Evolutionary conservation across 495 filamentous ascomycete species (phyloP).

Genomic region (Staphylotrichum longicolle): DNA sequence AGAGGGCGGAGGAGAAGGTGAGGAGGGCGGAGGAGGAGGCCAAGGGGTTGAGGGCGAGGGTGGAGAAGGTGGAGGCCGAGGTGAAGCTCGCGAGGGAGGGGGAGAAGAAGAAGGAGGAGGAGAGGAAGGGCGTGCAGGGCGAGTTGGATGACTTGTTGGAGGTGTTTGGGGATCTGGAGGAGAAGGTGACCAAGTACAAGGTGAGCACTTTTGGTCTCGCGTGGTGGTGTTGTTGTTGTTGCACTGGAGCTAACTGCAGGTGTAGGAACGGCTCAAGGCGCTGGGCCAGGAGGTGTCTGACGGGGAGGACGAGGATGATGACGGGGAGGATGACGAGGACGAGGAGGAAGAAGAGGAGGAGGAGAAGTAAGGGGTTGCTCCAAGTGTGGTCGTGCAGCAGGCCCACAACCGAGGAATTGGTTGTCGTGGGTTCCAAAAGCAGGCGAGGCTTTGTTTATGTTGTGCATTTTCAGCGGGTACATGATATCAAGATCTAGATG

Average conservation of each 20-base stretch:
- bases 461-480: constrained; percentile 15
- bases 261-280: constrained; percentile 68
- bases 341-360: constrained; percentile 43
- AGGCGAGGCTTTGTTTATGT: constrained; percentile 1
- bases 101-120: constrained; percentile 29
- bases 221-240: neutral
- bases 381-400: too few relatives aligned
- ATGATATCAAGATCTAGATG: constrained; percentile 2
- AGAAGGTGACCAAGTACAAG: constrained; percentile 78
- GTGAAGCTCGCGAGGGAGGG: constrained; percentile 17
- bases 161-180: constrained; percentile 86
- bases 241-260: constrained; percentile 18
- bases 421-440: constrained; percentile 3
- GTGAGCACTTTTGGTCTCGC: constrained; percentile 44
- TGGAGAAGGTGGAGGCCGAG: constrained; percentile 13
- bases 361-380: constrained; percentile 24
- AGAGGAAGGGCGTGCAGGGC: constrained; percentile 55
- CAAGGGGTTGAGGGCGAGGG: constrained; percentile 25
- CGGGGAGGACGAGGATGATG: constrained; percentile 69
- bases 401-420: too few relatives aligned
- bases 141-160: constrained; percentile 84
- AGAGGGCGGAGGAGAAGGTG: constrained; percentile 43
- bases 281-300: constrained; percentile 75
- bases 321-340: constrained; percentile 61
- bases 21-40: constrained; percentile 29